Conservation (phyloP, 495 filamentous ascomycete species). For the Podospora conica region DNA sequence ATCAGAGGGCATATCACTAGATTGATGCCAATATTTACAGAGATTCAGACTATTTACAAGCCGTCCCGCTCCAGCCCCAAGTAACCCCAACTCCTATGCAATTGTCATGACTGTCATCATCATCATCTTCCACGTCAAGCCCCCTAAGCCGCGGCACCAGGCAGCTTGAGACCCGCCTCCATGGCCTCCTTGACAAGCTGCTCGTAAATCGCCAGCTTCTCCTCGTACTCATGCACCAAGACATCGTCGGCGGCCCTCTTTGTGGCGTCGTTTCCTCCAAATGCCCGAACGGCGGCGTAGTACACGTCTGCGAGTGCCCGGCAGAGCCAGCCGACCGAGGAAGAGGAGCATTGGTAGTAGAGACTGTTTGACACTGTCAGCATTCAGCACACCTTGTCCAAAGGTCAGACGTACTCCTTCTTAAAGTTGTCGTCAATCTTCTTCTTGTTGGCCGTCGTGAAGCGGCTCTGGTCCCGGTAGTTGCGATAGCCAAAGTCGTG, state of each 20-base stretch:
- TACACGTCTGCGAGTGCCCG: slow-evolving; percentile 38
- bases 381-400: neutral
- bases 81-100: neutral
- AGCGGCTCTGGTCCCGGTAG: slow-evolving; percentile 36
- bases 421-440: slow-evolving; percentile 42
- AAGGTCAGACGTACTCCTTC: slow-evolving; percentile 22
- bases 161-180: slow-evolving; percentile 10
- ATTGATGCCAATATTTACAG: too few species aligned
- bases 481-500: slow-evolving; percentile 49
- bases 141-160: neutral
- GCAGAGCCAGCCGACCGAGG: slow-evolving; percentile 19
- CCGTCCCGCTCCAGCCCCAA: too few species aligned
- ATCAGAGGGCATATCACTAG: too few species aligned
- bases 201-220: slow-evolving; percentile 28
- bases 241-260: slow-evolving; percentile 23
- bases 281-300: slow-evolving; percentile 38
- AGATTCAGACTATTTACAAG: too few species aligned
- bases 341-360: slow-evolving; percentile 26
- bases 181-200: slow-evolving; percentile 27
- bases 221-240: slow-evolving; percentile 26
- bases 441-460: slow-evolving; percentile 28
- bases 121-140: neutral
- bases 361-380: slow-evolving; percentile 16
- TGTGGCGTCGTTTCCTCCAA: slow-evolving; percentile 27
- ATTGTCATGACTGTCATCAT: neutral